A percentile compares a stretch with the other conserved stretches of the same genome.
phyloP scores from a whole-genome alignment of 352 stramenopile species.

The Aphanomyces astaci region DNA sequence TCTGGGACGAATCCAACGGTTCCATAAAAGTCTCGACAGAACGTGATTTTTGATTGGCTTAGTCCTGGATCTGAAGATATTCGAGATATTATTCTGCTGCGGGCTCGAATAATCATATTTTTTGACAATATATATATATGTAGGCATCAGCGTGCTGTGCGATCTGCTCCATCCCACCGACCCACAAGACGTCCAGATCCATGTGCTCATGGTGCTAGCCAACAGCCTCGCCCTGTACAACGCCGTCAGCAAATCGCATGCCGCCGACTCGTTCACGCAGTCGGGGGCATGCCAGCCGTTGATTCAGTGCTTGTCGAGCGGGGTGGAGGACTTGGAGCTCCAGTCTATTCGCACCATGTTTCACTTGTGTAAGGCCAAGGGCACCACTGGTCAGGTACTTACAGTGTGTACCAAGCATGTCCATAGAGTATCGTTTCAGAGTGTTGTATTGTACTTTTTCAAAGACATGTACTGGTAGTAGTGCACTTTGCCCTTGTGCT shows the following conservation, averaged over 20 bases:
- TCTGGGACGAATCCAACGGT: too few species aligned
- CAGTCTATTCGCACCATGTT: conserved; percentile 67
- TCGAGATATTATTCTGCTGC: too few species aligned
- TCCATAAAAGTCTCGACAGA: too few species aligned
- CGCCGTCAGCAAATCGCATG: conserved; percentile 51
- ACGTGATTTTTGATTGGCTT: too few species aligned
- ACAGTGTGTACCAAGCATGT: too few species aligned
- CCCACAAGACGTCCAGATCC: conserved; percentile 45
- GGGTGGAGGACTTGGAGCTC: conserved; percentile 45
- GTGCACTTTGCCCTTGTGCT: too few species aligned
- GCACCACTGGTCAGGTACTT: background rate
- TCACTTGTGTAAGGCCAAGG: conserved; percentile 50
- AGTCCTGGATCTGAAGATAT: too few species aligned
- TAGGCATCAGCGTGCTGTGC: conserved; percentile 49
- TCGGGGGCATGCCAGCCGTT: conserved; percentile 47
- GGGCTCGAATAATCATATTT: too few species aligned
- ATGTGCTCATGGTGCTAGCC: conserved; percentile 58
- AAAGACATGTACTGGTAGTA: too few species aligned
- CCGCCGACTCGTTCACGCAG: conserved; percentile 57
- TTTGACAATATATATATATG: too few species aligned
- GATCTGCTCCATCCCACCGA: conserved; percentile 44
- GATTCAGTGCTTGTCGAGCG: conserved; percentile 54
- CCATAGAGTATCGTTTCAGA: too few species aligned
- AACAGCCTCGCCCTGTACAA: conserved; percentile 74
- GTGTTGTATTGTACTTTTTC: too few species aligned